These are phyloP conservation scores for Hibiscus syriacus DNA, from an alignment of 345 rosid species.

Conservation along the genomic window DNA sequence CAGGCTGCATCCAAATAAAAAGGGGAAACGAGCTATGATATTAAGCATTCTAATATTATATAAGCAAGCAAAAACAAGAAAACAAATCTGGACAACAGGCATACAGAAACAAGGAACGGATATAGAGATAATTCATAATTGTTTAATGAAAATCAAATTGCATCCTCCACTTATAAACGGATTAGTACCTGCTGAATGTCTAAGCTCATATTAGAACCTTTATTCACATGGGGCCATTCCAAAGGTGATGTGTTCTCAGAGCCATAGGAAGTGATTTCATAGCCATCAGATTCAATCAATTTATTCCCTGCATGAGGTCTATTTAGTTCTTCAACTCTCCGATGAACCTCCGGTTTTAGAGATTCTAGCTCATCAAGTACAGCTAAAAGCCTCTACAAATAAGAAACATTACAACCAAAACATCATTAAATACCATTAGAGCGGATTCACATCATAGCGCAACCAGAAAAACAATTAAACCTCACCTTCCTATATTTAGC, in stretches of 20 bases:
- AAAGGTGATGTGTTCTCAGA: slow-evolving; percentile 29
- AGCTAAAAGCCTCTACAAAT: slow-evolving; percentile 50
- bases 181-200: slow-evolving; percentile 34
- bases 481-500: slow-evolving; percentile 62
- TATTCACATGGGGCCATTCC: slow-evolving; percentile 38
- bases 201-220: slow-evolving; percentile 25
- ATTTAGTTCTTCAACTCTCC: slow-evolving; percentile 45
- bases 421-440: not conserved
- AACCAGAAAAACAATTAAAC: slow-evolving; percentile 1
- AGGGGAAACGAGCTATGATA: not conserved
- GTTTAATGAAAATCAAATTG: not conserved
- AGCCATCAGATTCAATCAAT: slow-evolving; percentile 30
- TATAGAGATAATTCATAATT: not conserved
- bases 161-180: not conserved
- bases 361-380: slow-evolving; percentile 76
- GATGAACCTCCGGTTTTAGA: slow-evolving; percentile 64
- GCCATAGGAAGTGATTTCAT: slow-evolving; percentile 19
- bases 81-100: not conserved
- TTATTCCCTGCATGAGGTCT: slow-evolving; percentile 22
- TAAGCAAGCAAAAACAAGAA: not conserved
- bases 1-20: slow-evolving; percentile 39
- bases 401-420: slow-evolving; percentile 12
- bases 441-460: not conserved
- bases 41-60: not conserved
- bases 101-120: not conserved